Evolutionary conservation across 2,329 filamentous ascomycete genomes (phyloP).

Genomic region (Alternaria tenuissima): DNA sequence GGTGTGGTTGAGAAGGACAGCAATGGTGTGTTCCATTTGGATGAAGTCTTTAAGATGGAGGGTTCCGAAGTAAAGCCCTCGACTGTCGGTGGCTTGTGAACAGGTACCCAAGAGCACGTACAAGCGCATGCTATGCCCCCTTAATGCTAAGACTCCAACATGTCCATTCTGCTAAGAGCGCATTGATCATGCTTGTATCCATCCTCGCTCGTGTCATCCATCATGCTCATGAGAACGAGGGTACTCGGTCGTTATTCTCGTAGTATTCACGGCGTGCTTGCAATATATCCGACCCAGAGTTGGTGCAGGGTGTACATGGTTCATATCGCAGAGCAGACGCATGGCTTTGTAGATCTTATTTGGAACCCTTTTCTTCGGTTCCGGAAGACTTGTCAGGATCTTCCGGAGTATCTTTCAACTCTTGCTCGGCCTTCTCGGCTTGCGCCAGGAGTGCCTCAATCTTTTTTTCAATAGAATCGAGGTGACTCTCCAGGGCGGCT

Average conservation of each 20-base stretch:
- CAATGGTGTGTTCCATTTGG: slow-evolving; percentile 72
- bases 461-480: slow-evolving; percentile 63
- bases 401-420: slow-evolving; percentile 32
- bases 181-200: neutral
- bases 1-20: slow-evolving; percentile 82
- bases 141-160: neutral
- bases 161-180: neutral
- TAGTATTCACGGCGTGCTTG: neutral
- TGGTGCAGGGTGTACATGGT: neutral
- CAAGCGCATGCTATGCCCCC: neutral
- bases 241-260: neutral
- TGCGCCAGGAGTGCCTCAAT: slow-evolving; percentile 62
- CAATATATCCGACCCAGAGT: too few relatives aligned
- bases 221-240: neutral
- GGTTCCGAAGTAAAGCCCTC: slow-evolving; percentile 38
- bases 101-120: neutral
- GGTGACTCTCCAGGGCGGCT: slow-evolving; percentile 62
- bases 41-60: slow-evolving; percentile 50
- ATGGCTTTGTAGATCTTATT: slow-evolving; percentile 14
- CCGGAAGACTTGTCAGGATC: slow-evolving; percentile 23
- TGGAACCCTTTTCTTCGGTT: slow-evolving; percentile 22
- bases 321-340: neutral
- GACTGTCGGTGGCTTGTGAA: slow-evolving; percentile 44
- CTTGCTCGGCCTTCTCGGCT: slow-evolving; percentile 54
- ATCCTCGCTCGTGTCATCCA: neutral